Percentiles rank a stretch among this genome's conserved stretches.
Conservation (phyloP, 2,329 filamentous ascomycete genomes). For the Neopestalotiopsis clavispora region DNA sequence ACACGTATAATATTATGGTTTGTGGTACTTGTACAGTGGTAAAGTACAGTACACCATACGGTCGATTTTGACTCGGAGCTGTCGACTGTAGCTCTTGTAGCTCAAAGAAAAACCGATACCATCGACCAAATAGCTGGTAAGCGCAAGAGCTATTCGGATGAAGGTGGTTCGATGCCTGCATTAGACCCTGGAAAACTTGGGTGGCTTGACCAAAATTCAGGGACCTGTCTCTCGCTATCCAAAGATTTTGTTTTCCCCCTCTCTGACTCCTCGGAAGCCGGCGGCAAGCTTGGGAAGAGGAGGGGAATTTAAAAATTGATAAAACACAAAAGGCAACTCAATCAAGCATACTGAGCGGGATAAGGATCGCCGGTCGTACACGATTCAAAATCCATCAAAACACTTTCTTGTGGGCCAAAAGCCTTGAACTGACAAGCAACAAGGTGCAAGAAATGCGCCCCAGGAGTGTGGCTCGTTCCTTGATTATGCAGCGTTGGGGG, state of each 20-base stretch:
- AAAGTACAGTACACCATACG: too few relatives aligned
- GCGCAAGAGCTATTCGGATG: neutral
- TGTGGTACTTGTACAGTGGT: too few relatives aligned
- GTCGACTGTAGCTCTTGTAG: neutral
- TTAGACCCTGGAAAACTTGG: slow-evolving; percentile 1
- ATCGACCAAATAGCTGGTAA: neutral
- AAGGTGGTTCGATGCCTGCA: slow-evolving; percentile 2
- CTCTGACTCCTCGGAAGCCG: too few relatives aligned
- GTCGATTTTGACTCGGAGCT: too few relatives aligned
- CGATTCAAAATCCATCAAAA: neutral
- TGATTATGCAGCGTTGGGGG: neutral
- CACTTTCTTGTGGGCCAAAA: neutral
- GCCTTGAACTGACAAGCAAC: neutral
- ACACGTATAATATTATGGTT: too few relatives aligned
- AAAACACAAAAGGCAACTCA: neutral
- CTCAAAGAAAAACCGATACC: neutral
- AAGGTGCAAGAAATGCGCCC: neutral
- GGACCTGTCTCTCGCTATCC: neutral
- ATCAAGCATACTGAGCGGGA: neutral
- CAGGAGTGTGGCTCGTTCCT: neutral
- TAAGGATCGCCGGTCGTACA: neutral
- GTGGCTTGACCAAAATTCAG: neutral
- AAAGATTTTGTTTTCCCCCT: too few relatives aligned
- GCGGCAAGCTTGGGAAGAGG: neutral
- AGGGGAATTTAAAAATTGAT: neutral